Evolutionary conservation across 1,284 basidiomycete species (phyloP), one percentile per base, ranked within the genome.

Genomic region (Chalciporus sp.): DNA sequence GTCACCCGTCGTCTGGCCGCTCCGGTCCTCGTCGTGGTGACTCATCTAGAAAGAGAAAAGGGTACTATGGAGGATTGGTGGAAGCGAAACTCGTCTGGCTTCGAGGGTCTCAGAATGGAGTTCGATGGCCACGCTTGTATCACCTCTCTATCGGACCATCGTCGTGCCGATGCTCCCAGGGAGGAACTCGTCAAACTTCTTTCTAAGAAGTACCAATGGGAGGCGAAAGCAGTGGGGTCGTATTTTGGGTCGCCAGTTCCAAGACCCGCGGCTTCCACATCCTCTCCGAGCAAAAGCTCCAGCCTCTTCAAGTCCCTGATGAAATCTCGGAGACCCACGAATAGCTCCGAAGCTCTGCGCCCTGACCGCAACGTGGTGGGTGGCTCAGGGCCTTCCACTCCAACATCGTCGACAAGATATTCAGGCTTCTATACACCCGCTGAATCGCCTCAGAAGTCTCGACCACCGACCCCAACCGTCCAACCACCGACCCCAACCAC

Each of bases 11-110:
- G 51, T 16, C 52, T 62, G 41, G 58, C 33, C 40, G 58, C 64
- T n/a, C 70, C 66, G 2, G 62, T 72, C 5, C 65, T 49, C 39
- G 10, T 71, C 35, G 26, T 68, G 29, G 56, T 67, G 12, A 71
- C 65, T 8, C 47, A 51, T 1, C 42, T 63, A 20, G 67, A 69
- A 55, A 54, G 16, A 37, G 60, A 58, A 26, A 12, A 1, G 1
- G 20, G 57, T 27, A n/a, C n/a, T n/a, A 64, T 64, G 62, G 69
- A 65, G 10, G 53, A 47, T 17, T 71, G 69, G 69, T 74, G 70
- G 66, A 17, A 17, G 0, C 53, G 3, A 42, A 70, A 67, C 20
- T 43, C 42, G 7, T 1, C 16, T 26, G 0, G 0, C 33, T 8
- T 69, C 40, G 1, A 42, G 33, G 4, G 33, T 3, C 33, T 51